Percentiles rank a stretch among this genome's conserved stretches.
These are phyloP conservation scores for Russula griseocarnosa DNA, from an alignment of 768 basidiomycete genomes.

Conservation along the genomic window DNA sequence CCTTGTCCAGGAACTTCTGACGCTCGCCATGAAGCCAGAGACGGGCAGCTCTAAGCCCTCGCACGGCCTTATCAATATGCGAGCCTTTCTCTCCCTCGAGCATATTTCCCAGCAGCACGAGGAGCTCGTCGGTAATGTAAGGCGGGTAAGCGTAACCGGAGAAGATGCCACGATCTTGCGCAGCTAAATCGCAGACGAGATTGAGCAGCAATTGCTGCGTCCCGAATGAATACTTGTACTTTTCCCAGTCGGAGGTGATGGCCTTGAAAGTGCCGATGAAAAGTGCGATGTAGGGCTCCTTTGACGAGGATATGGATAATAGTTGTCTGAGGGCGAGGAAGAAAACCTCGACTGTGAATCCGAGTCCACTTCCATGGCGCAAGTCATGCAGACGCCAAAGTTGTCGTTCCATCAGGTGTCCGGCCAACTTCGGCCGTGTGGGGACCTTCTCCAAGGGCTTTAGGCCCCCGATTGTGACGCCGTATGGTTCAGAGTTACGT, in stretches of 20 bases:
- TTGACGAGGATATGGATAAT: neutral
- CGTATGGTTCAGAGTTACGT: neutral
- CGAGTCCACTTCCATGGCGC: conserved; percentile 6
- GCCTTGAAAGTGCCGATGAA: conserved; percentile 11
- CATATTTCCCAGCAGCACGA: conserved; percentile 3
- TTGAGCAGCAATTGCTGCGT: conserved; percentile 30
- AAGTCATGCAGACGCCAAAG: conserved; percentile 7
- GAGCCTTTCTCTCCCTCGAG: neutral
- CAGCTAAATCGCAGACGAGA: conserved; percentile 29
- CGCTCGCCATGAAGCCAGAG: neutral
- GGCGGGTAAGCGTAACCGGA: neutral
- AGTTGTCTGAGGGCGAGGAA: conserved; percentile 3
- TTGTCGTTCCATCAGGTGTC: conserved; percentile 5
- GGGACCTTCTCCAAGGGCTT: neutral
- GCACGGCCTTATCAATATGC: conserved; percentile 6
- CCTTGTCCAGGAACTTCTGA: neutral
- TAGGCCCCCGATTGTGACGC: neutral
- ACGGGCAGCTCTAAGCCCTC: neutral
- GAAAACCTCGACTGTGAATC: conserved; percentile 16
- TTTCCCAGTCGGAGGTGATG: conserved; percentile 18
- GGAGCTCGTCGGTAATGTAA: conserved; percentile 1
- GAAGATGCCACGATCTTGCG: neutral
- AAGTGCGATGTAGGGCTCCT: neutral
- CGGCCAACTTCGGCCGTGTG: neutral
- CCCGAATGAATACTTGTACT: conserved; percentile 2